Base-by-base conservation (phyloP, 352 stramenopile species). In the Thalassiosira delicatula region DNA sequence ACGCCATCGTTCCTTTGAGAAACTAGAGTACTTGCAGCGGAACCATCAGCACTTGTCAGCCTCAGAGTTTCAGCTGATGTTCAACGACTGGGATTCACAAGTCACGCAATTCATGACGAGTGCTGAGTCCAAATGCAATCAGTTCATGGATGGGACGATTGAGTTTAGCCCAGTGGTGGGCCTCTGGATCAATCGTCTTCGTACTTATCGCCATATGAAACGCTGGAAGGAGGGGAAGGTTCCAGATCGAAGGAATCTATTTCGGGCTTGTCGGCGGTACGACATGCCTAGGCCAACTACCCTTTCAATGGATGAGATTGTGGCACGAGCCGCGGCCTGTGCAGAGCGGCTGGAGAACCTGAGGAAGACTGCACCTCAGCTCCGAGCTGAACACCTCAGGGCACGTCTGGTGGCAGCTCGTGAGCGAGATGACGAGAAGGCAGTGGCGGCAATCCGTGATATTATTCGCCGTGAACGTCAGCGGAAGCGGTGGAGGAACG, bases 21-120 rank as follows among this genome's bases (percentile, higher is more conserved):
- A 61, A 35, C 14, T 32, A 29, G 35, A 61, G 30, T 7, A 61
- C 3, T 25, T 61, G 4, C 30, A 4, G 5, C 2, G 19, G 5
- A 3, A 11, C 23, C 21, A 9, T 9, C 3, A 29, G 7, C 2
- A 29, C 2, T 29, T 61, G 21, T 9, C 21, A 9, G 21, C 53
- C 5, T 17, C 2, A 8, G 65, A 73, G 32, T 73, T 73, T 32
- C 65, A 62, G 12, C 42, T 73, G 2, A 44, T 32, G 29, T 49
- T 73, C 44, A 73, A 73, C 19, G 21, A 44, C 1, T 73, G 65
- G 65, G 65, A 73, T 62, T 0, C 44, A 29, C 44, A 73, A 30
- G 12, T 73, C 4, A 73, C 44, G 2, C 0, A 44, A 11, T 49
- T 42, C 3, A 73, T 73, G 65, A 3, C n/a, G 29, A 14, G 25